Evolutionary conservation across 2,329 filamentous ascomycete species (phyloP), one percentile per base, ranked within the genome.

Genomic region (Aspergillus melleus): DNA sequence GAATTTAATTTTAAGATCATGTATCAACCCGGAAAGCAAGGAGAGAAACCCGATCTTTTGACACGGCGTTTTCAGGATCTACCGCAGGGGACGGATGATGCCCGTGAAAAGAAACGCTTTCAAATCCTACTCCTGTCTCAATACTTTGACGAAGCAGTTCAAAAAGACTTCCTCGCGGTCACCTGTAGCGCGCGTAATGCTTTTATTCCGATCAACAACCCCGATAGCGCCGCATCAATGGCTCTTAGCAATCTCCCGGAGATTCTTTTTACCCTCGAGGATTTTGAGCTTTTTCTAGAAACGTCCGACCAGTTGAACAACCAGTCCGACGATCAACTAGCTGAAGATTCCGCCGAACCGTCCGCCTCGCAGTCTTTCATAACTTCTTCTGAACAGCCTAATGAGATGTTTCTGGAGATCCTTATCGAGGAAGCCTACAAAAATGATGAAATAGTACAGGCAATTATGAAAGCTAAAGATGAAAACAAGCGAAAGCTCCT

Each of bases 1-100:
- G 2, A 47, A 16, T 66, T 63, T 22, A 36, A 65, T n/a, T 68
- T 64, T 39, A 54, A 57, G 12, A 54, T 67, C n/a, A 14, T 32
- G 5, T 67, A 67, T 56, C 22, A 46, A 11, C 57, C 57, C 26
- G 58, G 64, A 22, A 60, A 51, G 32, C 32, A 57, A 20, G 39
- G 30, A 9, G 30, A 39, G 20, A 11, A 51, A 24, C 24, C 54
- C 22, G 29, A 63, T 44, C 16, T 24, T 6, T 44, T 63, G 11
- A 58, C 55, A 6, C 47, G 22, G 2, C 47, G 20, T 11, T 24
- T 19, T 12, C 6, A 50, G 24, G 47, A 50, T 26, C 47, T 50
- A 6, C 47, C 22, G 6, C 19, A 50, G 20, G 20, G 20, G 3
- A 3, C 22, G 4, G 47, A 50, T 9, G 47, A 50, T 50, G 9